Percentiles rank a stretch among this genome's conserved stretches.
These are phyloP conservation scores for Vitis riparia DNA, from an alignment of 164 flowering plant species.

Conservation along the genomic window DNA sequence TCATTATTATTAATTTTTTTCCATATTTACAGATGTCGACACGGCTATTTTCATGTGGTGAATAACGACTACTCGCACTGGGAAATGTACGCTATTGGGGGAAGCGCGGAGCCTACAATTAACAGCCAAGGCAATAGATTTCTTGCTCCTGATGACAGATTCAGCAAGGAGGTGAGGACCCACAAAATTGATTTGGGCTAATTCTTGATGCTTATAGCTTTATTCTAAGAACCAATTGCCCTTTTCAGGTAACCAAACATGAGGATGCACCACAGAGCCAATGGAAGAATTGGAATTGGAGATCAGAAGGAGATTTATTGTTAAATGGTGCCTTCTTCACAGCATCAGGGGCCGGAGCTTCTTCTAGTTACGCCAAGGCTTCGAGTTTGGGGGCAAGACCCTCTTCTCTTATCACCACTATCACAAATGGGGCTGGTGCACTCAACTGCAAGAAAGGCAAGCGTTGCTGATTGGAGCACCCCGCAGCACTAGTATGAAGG, in stretches of 20 bases:
- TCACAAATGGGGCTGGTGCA: slow-evolving; percentile 55
- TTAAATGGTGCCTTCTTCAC: slow-evolving; percentile 79
- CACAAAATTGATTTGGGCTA: too few species aligned
- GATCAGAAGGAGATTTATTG: slow-evolving; percentile 70
- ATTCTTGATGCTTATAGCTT: too few species aligned
- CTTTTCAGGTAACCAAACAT: slow-evolving; percentile 61
- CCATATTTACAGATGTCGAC: slow-evolving; percentile 56
- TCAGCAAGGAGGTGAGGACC: slow-evolving; percentile 56
- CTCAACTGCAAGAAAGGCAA: slow-evolving; percentile 63
- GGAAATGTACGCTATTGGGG: slow-evolving; percentile 90
- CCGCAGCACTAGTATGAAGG: too few species aligned
- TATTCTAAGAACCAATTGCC: too few species aligned
- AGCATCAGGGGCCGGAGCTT: slow-evolving; percentile 58
- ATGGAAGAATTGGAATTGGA: slow-evolving; percentile 83
- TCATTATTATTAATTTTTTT: not conserved
- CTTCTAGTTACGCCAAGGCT: slow-evolving; percentile 67
- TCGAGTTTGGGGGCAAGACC: slow-evolving; percentile 69
- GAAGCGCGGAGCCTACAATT: slow-evolving; percentile 80
- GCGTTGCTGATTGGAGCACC: slow-evolving; percentile 34
- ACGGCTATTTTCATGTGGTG: slow-evolving; percentile 82
- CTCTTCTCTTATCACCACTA: slow-evolving; percentile 45
- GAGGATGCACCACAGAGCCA: slow-evolving; percentile 52
- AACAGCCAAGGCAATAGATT: slow-evolving; percentile 85
- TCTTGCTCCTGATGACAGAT: slow-evolving; percentile 54
- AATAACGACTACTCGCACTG: slow-evolving; percentile 86